These are phyloP conservation scores for Oxyria digyna DNA, from an alignment of 148 eudicot genomes.

Conservation along the genomic window DNA sequence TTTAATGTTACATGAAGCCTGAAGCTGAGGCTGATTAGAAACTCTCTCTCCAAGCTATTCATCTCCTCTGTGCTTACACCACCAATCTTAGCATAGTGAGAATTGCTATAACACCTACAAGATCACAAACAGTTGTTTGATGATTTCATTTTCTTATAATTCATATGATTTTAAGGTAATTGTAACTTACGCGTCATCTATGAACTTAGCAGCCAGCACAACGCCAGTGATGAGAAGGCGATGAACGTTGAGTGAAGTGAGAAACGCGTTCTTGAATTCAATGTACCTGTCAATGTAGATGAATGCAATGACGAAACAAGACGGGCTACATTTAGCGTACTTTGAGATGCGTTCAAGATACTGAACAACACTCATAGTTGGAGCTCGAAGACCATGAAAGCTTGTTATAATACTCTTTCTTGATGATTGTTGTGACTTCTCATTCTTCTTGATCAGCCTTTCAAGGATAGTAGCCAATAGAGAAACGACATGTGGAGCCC, in stretches of 20 bases:
- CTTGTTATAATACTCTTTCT: conserved; percentile 18
- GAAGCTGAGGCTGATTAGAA: conserved; percentile 18
- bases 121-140: neutral
- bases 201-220: conserved; percentile 34
- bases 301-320: conserved; percentile 39
- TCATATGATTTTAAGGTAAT: neutral
- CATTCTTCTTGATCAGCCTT: conserved; percentile 25
- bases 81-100: conserved; percentile 22
- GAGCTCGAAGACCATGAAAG: conserved; percentile 40
- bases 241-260: conserved; percentile 37
- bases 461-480: conserved; percentile 26
- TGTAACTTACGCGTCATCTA: conserved; percentile 37
- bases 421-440: conserved; percentile 19
- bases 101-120: conserved; percentile 19
- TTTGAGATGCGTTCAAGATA: conserved; percentile 30
- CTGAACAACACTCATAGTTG: conserved; percentile 25
- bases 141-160: too few species aligned
- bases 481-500: conserved; percentile 24
- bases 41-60: conserved; percentile 33
- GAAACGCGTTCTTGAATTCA: conserved; percentile 4
- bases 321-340: conserved; percentile 41
- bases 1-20: conserved; percentile 29
- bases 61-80: conserved; percentile 38
- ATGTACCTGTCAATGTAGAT: conserved; percentile 28
- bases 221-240: conserved; percentile 37